A percentile compares a stretch with the other conserved stretches of the same genome.
phyloP scores from a whole-genome alignment of 225 moss, liverwort and hornwort genomes.

The Asterella californica region DNA sequence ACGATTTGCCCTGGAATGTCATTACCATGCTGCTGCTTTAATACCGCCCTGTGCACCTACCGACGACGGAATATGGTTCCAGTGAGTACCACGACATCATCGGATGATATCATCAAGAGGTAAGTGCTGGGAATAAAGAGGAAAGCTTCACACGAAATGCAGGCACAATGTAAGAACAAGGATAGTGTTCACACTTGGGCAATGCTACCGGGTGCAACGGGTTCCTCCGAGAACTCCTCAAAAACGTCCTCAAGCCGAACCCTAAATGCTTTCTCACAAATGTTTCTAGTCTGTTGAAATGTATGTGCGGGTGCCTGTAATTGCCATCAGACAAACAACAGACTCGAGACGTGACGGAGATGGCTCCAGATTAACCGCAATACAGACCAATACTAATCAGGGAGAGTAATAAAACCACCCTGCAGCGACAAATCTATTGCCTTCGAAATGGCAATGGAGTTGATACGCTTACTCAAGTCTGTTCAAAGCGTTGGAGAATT shows the following conservation, averaged over 20 bases:
- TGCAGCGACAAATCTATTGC: too few relatives aligned
- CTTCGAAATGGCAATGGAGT: neutral
- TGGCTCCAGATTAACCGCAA: neutral
- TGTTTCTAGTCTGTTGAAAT: constrained; percentile 68
- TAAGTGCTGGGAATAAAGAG: neutral
- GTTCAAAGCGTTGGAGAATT: neutral
- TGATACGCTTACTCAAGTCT: neutral
- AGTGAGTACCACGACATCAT: neutral
- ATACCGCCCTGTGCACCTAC: constrained; percentile 71
- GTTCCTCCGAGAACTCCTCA: constrained; percentile 78
- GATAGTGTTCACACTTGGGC: constrained; percentile 56
- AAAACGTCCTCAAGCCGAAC: constrained; percentile 71
- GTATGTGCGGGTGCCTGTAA: constrained; percentile 80
- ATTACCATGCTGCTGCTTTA: constrained; percentile 47
- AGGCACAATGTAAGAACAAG: neutral
- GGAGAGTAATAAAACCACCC: neutral
- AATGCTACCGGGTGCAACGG: constrained; percentile 94
- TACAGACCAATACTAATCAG: neutral
- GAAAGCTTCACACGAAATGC: neutral
- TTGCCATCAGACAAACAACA: constrained; percentile 7
- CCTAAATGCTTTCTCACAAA: constrained; percentile 75
- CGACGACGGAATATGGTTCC: neutral
- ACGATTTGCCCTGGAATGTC: constrained; percentile 52
- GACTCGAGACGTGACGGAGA: neutral
- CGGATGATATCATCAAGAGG: neutral